A percentile compares a stretch with the other conserved stretches of the same genome.
These are phyloP conservation scores for Panicum virgatum DNA, from an alignment of 202 grass and related monocot genomes.

Conservation along the genomic window DNA sequence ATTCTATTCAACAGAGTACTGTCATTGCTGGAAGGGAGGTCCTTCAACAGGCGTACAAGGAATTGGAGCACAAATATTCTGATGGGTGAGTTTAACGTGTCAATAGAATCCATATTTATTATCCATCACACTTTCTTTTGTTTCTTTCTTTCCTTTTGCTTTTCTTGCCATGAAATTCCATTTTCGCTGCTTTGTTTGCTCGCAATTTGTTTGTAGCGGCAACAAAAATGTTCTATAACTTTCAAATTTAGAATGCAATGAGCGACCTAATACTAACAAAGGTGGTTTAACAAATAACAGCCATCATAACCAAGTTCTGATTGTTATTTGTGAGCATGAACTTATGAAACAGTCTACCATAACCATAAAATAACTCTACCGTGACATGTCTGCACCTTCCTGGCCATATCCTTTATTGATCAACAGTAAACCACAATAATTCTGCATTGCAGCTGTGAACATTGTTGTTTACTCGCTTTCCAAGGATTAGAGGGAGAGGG, in stretches of 20 bases:
- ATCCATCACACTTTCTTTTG: background rate
- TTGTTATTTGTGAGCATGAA: slow-evolving; percentile 18
- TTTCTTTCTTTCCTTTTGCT: background rate
- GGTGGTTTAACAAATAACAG: background rate
- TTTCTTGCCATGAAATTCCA: slow-evolving; percentile 1
- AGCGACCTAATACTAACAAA: slow-evolving; percentile 1
- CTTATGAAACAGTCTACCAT: background rate
- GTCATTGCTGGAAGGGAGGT: slow-evolving; percentile 68
- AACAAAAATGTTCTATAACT: background rate
- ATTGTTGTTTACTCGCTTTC: slow-evolving; percentile 6
- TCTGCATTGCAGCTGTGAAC: background rate
- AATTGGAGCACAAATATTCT: slow-evolving; percentile 81
- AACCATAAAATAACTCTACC: background rate
- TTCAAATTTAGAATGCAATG: slow-evolving; percentile 10
- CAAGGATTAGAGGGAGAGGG: background rate
- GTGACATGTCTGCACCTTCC: background rate
- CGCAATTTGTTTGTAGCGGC: background rate
- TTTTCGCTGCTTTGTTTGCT: background rate
- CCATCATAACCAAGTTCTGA: background rate
- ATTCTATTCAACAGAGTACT: slow-evolving; percentile 64
- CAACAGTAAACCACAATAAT: background rate
- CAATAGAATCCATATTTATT: background rate
- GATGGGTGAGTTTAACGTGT: slow-evolving; percentile 64
- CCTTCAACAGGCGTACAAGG: slow-evolving; percentile 71
- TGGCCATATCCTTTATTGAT: slow-evolving; percentile 8